Conservation (phyloP, 2,329 filamentous ascomycete species). For the Penicillium sp. region DNA sequence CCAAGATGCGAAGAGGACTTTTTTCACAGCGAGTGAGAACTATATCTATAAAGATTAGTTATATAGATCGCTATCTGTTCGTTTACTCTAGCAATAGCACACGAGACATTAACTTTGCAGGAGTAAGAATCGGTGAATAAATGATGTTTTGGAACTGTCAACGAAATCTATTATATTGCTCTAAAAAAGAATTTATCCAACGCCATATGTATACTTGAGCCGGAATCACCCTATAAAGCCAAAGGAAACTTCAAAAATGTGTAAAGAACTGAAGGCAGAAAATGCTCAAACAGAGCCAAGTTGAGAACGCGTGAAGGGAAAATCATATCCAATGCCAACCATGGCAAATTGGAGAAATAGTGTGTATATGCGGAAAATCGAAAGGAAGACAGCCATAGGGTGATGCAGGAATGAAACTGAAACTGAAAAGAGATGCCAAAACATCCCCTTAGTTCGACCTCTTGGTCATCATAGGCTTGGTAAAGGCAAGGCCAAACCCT, state of each 20-base stretch:
- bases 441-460: neutral
- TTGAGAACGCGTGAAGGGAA: neutral
- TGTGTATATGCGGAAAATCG: neutral
- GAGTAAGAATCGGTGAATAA: neutral
- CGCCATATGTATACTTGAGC: neutral
- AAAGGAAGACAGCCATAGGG: neutral
- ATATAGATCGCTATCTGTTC: no score
- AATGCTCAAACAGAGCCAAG: neutral
- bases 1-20: no score
- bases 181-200: neutral
- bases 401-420: neutral
- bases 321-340: neutral
- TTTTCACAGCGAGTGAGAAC: no score
- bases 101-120: no score
- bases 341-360: neutral
- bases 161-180: conserved; percentile 1
- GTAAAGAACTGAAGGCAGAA: neutral
- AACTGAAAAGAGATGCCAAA: neutral
- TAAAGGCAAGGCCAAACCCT: conserved; percentile 24
- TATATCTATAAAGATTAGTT: no score
- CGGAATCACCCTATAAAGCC: neutral
- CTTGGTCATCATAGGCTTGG: conserved; percentile 18
- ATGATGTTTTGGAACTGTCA: neutral
- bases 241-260: neutral
- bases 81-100: no score